phyloP scores from a whole-genome alignment of 495 filamentous ascomycete species.

The Penicillium goetzii region DNA sequence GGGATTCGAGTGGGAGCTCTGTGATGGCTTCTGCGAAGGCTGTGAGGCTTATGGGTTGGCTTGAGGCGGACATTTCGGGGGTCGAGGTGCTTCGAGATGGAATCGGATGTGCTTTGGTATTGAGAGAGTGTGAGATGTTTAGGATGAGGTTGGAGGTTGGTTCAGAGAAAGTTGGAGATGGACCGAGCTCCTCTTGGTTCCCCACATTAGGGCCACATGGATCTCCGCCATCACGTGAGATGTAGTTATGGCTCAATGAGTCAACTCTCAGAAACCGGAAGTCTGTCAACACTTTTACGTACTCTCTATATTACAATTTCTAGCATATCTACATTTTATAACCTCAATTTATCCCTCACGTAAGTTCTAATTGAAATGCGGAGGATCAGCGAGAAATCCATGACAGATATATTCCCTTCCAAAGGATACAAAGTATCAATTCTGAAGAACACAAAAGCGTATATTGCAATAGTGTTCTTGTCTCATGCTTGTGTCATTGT shows the following conservation, averaged over 20 bases:
- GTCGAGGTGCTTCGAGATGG: background rate
- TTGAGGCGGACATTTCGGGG: slow-evolving; percentile 42
- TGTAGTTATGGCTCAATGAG: background rate
- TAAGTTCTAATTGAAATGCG: too few relatives aligned
- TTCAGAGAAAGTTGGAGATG: background rate
- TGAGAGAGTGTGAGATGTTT: background rate
- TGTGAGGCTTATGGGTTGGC: slow-evolving; percentile 39
- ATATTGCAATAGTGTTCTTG: too few relatives aligned
- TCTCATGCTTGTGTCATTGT: too few relatives aligned
- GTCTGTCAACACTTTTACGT: too few relatives aligned
- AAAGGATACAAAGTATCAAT: too few relatives aligned
- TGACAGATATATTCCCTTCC: too few relatives aligned
- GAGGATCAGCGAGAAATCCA: too few relatives aligned
- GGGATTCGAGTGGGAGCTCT: slow-evolving; percentile 66
- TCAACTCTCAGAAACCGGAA: too few relatives aligned
- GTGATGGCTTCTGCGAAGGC: slow-evolving; percentile 69
- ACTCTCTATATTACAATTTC: too few relatives aligned
- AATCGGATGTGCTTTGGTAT: background rate
- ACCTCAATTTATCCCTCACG: too few relatives aligned
- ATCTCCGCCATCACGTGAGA: background rate
- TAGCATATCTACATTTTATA: too few relatives aligned
- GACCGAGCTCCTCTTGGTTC: background rate
- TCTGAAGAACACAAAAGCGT: too few relatives aligned
- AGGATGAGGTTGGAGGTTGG: background rate
- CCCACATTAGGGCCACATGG: background rate